Conservation (phyloP, 805 yeast species). For the Barnettozyma salicaria region DNA sequence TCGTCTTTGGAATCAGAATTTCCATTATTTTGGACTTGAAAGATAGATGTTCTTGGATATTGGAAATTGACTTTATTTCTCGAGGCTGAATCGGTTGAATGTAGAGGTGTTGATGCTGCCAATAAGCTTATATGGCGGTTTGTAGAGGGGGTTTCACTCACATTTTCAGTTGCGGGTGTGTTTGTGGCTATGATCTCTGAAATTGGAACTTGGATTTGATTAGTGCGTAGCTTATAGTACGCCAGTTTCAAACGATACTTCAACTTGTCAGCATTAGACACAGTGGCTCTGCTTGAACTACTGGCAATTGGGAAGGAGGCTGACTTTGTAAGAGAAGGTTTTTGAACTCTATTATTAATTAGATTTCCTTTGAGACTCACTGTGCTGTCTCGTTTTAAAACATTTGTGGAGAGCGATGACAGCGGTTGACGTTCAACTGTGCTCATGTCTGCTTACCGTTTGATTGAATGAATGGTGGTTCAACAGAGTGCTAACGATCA, state of each 20-base stretch:
- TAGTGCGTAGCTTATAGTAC: conserved; percentile 44
- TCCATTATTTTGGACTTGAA: too few species aligned
- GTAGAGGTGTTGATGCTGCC: conserved; percentile 31
- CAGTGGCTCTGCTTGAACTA: not conserved
- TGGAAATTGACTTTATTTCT: conserved; percentile 21
- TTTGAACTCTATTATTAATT: not conserved
- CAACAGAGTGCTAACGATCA: too few species aligned
- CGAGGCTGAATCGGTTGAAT: conserved; percentile 1
- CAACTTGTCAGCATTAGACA: conserved; percentile 34
- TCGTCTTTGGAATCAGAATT: too few species aligned
- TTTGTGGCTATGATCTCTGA: too few species aligned
- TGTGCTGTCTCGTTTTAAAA: conserved; percentile 12
- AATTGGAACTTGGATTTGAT: too few species aligned
- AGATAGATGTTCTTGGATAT: too few species aligned
- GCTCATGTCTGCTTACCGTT: too few species aligned
- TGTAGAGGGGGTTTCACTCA: conserved; percentile 23
- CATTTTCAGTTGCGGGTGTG: conserved; percentile 29
- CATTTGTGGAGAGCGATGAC: conserved; percentile 17
- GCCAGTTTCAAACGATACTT: conserved; percentile 46
- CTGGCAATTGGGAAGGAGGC: not conserved
- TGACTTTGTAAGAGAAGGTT: conserved; percentile 2
- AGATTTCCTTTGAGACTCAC: conserved; percentile 4
- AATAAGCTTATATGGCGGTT: conserved; percentile 29
- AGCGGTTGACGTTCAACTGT: conserved; percentile 21
- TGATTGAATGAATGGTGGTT: conserved; percentile 3